Conservation (phyloP, 176 grass and related monocot genomes). For the Saccharum spontaneum region DNA sequence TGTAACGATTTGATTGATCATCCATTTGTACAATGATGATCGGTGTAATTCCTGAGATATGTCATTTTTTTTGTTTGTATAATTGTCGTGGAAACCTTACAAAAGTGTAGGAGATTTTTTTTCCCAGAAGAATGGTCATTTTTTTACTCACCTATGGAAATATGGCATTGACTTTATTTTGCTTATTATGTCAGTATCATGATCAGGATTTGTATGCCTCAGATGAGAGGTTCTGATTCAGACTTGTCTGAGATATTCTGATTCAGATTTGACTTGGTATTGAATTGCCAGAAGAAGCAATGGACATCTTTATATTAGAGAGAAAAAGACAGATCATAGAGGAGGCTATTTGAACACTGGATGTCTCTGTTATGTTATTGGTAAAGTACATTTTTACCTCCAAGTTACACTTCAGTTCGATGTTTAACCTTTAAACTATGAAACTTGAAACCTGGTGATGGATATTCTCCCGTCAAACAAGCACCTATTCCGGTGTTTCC, state of each 20-base stretch:
- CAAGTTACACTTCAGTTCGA: too few relatives aligned
- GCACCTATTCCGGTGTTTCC: too few relatives aligned
- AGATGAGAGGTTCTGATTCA: not conserved
- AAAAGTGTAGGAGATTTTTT: not conserved
- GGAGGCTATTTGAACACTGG: too few relatives aligned
- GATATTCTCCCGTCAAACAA: too few relatives aligned
- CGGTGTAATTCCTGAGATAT: not conserved
- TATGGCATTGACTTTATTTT: not conserved
- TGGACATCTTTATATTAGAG: too few relatives aligned
- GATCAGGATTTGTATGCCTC: not conserved
- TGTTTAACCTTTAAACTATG: too few relatives aligned
- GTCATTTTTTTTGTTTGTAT: constrained; percentile 37
- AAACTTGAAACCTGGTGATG: too few relatives aligned
- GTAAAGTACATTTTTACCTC: too few relatives aligned
- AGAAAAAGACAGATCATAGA: too few relatives aligned
- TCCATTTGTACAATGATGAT: constrained; percentile 24
- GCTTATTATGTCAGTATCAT: too few relatives aligned
- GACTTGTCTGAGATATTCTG: not conserved
- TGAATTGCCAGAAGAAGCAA: not conserved
- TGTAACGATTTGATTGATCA: constrained; percentile 38
- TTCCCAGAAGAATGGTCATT: not conserved
- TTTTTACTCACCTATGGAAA: too few relatives aligned
- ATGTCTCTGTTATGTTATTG: too few relatives aligned
- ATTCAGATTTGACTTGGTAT: not conserved
- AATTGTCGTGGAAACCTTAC: not conserved